Percentiles rank a stretch among this genome's conserved stretches.
phyloP scores from a whole-genome alignment of 306 rosid species.

The Betula pendula region DNA sequence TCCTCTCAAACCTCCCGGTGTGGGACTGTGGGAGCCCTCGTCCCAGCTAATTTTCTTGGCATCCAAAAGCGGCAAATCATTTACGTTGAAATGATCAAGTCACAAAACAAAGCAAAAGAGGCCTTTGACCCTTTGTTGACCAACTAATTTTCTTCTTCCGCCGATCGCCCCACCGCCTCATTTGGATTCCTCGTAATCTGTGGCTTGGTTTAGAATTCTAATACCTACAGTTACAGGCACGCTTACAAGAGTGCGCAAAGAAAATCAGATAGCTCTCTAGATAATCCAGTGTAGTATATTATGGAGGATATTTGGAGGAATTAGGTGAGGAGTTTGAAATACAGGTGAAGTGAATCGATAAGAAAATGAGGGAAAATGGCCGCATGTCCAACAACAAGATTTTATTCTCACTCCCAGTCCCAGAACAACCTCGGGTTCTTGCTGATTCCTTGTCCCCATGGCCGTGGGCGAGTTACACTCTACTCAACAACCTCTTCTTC shows the following conservation, averaged over 20 bases:
- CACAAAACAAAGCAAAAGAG: neutral
- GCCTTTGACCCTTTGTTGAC: neutral
- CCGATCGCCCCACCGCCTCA: neutral
- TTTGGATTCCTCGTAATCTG: neutral
- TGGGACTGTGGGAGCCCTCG: no score
- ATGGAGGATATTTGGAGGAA: neutral
- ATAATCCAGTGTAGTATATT: neutral
- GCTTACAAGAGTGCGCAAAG: neutral
- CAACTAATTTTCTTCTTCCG: neutral
- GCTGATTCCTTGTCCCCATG: neutral
- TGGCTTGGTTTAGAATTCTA: neutral
- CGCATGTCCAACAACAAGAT: neutral
- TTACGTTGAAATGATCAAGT: neutral
- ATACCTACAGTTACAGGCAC: neutral
- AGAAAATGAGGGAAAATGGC: neutral
- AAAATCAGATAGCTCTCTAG: neutral
- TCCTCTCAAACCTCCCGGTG: neutral
- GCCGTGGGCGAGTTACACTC: neutral
- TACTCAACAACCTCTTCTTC: slow-evolving; percentile 8
- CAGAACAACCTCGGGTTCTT: neutral
- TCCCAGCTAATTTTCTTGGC: neutral
- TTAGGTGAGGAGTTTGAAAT: slow-evolving; percentile 8
- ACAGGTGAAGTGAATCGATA: slow-evolving; percentile 4
- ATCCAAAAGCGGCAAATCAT: neutral
- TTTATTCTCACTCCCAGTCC: neutral